A percentile compares a stretch with the other conserved stretches of the same genome.
phyloP scores from a whole-genome alignment of 257 asterid species.

The Solanum arcanum region DNA sequence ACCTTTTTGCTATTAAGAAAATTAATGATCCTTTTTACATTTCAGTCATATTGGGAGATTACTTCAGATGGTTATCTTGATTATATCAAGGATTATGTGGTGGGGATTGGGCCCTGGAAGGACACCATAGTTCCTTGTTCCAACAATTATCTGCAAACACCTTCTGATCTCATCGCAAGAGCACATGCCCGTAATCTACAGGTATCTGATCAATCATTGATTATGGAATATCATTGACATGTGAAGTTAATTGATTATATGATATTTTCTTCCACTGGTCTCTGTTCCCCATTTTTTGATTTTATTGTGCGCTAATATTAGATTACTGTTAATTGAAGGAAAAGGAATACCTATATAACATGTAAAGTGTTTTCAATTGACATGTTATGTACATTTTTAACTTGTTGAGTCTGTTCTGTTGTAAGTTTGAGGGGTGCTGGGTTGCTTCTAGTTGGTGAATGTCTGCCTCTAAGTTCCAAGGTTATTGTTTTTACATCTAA shows the following conservation, averaged over 20 bases:
- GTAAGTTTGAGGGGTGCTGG: neutral
- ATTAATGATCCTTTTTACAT: neutral
- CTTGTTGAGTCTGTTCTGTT: neutral
- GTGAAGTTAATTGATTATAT: neutral
- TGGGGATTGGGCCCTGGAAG: conserved; percentile 97
- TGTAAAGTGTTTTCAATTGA: neutral
- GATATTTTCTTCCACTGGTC: neutral
- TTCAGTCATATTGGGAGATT: conserved; percentile 78
- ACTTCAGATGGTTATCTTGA: conserved; percentile 80
- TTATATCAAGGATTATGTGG: conserved; percentile 73
- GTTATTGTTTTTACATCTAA: neutral
- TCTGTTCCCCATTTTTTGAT: neutral
- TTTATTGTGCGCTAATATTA: neutral
- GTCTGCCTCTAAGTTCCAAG: neutral
- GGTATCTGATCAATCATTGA: conserved; percentile 29
- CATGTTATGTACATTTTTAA: neutral
- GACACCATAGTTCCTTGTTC: conserved; percentile 47
- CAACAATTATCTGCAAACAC: conserved; percentile 40
- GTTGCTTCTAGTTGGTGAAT: neutral
- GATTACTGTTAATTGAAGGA: neutral
- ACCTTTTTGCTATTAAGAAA: neutral
- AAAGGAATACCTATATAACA: neutral
- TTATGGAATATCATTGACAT: neutral
- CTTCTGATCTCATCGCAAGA: conserved; percentile 78
- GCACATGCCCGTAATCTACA: conserved; percentile 89